Base-by-base conservation (phyloP, 495 filamentous ascomycete genomes). In the Durotheca rogersii region DNA sequence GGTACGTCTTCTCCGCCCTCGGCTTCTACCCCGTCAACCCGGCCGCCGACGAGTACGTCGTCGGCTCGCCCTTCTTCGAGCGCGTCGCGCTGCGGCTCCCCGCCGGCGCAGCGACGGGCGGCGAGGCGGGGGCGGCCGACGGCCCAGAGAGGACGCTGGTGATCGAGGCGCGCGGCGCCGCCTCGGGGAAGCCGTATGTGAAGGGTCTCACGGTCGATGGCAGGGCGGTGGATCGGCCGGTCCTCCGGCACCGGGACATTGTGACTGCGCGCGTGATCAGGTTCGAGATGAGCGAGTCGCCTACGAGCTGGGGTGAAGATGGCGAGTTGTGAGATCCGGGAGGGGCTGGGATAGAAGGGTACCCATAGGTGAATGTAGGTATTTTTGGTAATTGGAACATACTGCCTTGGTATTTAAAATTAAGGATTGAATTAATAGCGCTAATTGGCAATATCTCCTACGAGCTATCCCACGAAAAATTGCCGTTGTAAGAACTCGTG, bases 21-120 rank as follows among this genome's bases (percentile, higher is more conserved):
- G 63, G 63, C 0, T 62, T 66, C 37, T 62, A 62, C 23, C 61
- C 58, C 9, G 56, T 65, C 31, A 66, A 66, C 32, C 52, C 56
- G 3, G 63, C 66, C 5, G 35, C 60, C 2, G 58, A 62, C 15
- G 56, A 64, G 25, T 68, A 68, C 25, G 51, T 62, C 3, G 32
- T 61, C 5, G 58, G 52, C n/a, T 53, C 63, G 6, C 66, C 66
- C 0, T 66, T 67, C 27, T 66, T 67, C 19, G 65, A 67, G 39
- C 62, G 59, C 31, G 51, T 61, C 3, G 40, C 37, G 10, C 18
- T 66, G 17, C 43, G 50, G 12, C 31, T 64, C 16, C 60, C 56
- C 2, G 14, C 38, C 19, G 56, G 63, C 4, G 60, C 20, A 2
- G 47, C 49, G 6, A 62, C 44, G 1, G 62, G 56, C 7, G 63